These are phyloP conservation scores for Melanomma pulvis-pyrius DNA, from an alignment of 495 filamentous ascomycete genomes.

Conservation along the genomic window DNA sequence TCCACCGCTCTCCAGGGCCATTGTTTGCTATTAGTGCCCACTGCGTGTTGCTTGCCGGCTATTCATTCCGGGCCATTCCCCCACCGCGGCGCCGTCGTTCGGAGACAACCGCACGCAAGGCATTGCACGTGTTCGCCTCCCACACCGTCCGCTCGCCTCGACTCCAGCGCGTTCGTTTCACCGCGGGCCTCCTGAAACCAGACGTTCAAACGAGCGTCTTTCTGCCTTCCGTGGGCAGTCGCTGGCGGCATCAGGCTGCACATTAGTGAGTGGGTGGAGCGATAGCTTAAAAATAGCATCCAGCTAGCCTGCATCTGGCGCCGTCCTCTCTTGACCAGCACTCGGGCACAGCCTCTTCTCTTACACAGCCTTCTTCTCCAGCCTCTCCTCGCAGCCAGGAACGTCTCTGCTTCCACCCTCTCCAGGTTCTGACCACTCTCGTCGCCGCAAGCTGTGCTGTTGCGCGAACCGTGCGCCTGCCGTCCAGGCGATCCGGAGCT, in stretches of 20 bases:
- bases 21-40: neutral
- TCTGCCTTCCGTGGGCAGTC: slow-evolving; percentile 4
- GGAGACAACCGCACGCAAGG: neutral
- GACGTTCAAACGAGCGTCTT: slow-evolving; percentile 3
- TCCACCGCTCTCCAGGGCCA: neutral
- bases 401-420: neutral
- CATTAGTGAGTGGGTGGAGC: neutral
- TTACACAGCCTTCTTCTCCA: slow-evolving; percentile 23
- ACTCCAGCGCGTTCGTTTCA: slow-evolving; percentile 23
- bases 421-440: neutral
- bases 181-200: slow-evolving; percentile 12
- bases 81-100: neutral
- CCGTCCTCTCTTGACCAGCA: neutral
- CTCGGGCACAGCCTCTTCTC: slow-evolving; percentile 7
- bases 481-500: slow-evolving; percentile 28
- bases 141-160: slow-evolving; percentile 6
- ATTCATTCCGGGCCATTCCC: neutral
- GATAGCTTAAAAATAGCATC: neutral
- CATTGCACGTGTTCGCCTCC: neutral
- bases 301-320: neutral
- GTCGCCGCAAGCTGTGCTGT: neutral
- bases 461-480: slow-evolving; percentile 7
- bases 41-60: neutral
- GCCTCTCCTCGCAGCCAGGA: slow-evolving; percentile 24
- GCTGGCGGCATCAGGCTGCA: slow-evolving; percentile 2